These are phyloP conservation scores for Sarocladium strictum DNA, from an alignment of 2,329 filamentous ascomycete species.

Conservation along the genomic window DNA sequence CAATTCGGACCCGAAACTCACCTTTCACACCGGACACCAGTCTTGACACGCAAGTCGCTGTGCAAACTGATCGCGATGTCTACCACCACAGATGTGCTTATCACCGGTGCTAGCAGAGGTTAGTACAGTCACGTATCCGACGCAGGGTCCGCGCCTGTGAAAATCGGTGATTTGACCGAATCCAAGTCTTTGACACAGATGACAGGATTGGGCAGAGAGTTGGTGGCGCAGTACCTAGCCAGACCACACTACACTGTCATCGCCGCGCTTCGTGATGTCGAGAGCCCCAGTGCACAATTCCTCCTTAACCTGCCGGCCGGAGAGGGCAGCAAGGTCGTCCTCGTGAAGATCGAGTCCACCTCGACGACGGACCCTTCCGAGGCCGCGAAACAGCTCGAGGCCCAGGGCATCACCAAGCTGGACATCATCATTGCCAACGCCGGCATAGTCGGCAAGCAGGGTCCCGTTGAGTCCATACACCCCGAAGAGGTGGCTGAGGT, in stretches of 20 bases:
- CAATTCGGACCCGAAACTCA: too few relatives aligned
- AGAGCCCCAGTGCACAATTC: conserved; percentile 18
- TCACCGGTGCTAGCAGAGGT: conserved; percentile 3
- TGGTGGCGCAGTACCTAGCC: conserved; percentile 31
- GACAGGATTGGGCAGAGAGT: conserved; percentile 25
- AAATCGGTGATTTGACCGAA: not conserved
- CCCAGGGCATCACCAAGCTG: conserved; percentile 31
- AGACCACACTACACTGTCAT: conserved; percentile 50
- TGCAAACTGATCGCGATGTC: not conserved
- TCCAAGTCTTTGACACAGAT: not conserved
- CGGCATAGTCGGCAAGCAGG: not conserved
- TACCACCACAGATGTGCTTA: conserved; percentile 5
- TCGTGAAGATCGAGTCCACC: conserved; percentile 36
- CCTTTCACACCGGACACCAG: not conserved
- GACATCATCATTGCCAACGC: conserved; percentile 50
- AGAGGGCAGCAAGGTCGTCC: conserved; percentile 27
- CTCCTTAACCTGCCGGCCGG: conserved; percentile 31
- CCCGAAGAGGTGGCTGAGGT: not conserved
- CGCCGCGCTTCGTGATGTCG: conserved; percentile 29
- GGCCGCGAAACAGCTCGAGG: conserved; percentile 25
- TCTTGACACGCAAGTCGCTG: not conserved
- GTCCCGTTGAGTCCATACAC: conserved; percentile 1
- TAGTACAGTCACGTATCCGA: not conserved
- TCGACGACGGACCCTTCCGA: conserved; percentile 25
- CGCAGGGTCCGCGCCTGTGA: too few relatives aligned